phyloP scores from a whole-genome alignment of 164 flowering plant genomes.

The Cinnamomum chago region DNA sequence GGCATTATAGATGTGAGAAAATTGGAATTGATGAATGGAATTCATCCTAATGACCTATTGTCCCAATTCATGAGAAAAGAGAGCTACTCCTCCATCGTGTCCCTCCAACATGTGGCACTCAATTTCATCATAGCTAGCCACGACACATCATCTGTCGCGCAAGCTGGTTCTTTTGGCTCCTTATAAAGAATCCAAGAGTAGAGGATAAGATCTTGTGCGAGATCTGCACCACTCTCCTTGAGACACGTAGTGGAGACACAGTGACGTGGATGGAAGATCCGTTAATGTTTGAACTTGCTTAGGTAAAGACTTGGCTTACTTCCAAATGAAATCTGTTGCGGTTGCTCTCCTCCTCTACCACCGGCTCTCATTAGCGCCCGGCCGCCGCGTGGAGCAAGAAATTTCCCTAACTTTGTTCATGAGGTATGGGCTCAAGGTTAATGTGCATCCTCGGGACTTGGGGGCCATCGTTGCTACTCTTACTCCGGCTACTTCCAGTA shows the following conservation, averaged over 20 bases:
- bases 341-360: slow-evolving; percentile 79
- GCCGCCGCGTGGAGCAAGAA: slow-evolving; percentile 82
- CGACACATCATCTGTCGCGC: slow-evolving; percentile 44
- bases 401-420: slow-evolving; percentile 90
- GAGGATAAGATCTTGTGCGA: slow-evolving; percentile 43
- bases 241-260: slow-evolving; percentile 50
- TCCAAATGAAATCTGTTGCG: slow-evolving; percentile 89
- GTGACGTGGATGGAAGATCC: slow-evolving; percentile 51
- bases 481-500: not conserved
- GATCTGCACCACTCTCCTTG: slow-evolving; percentile 38
- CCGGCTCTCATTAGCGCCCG: slow-evolving; percentile 53
- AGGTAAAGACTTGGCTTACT: slow-evolving; percentile 83
- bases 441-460: slow-evolving; percentile 56
- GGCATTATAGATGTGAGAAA: slow-evolving; percentile 49
- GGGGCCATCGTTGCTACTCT: slow-evolving; percentile 12
- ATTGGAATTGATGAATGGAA: slow-evolving; percentile 37
- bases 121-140: slow-evolving; percentile 53
- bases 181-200: slow-evolving; percentile 22
- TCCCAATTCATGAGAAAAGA: slow-evolving; percentile 47
- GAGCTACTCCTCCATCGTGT: slow-evolving; percentile 31
- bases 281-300: slow-evolving; percentile 52
- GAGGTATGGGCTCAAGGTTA: slow-evolving; percentile 77
- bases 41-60: slow-evolving; percentile 44
- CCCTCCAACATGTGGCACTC: slow-evolving; percentile 40
- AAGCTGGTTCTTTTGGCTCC: slow-evolving; percentile 42